These are phyloP conservation scores for Tinospora cordifolia DNA, from an alignment of 164 flowering plant genomes.

Conservation along the genomic window DNA sequence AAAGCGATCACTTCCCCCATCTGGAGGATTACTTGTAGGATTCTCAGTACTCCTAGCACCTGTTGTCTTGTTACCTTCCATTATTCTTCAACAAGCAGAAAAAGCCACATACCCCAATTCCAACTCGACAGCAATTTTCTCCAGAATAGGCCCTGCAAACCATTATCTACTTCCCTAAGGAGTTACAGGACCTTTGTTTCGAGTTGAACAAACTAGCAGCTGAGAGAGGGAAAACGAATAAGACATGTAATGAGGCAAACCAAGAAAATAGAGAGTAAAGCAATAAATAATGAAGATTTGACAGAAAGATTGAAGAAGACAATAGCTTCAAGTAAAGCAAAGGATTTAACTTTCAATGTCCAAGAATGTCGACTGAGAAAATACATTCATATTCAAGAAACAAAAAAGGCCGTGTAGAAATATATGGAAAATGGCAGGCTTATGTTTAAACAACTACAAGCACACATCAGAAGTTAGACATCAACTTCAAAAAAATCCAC, in stretches of 20 bases:
- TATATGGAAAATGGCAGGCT: not conserved
- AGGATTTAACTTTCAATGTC: not conserved
- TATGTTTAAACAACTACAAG: not conserved
- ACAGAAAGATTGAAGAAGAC: not conserved
- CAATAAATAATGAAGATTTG: not conserved
- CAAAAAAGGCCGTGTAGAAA: not conserved
- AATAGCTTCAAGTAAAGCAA: not conserved
- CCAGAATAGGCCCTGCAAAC: conserved; percentile 29
- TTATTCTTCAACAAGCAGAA: conserved; percentile 27
- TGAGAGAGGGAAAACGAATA: not conserved
- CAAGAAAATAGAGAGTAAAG: not conserved
- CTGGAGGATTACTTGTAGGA: conserved; percentile 16
- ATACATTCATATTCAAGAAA: not conserved
- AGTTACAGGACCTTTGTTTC: conserved; percentile 10
- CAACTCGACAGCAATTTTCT: conserved; percentile 26
- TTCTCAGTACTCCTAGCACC: conserved; percentile 17
- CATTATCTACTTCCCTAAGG: conserved; percentile 31
- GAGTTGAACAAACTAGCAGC: conserved; percentile 14
- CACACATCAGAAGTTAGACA: not conserved
- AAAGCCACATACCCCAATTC: conserved; percentile 41
- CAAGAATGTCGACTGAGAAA: not conserved
- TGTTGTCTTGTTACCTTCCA: conserved; percentile 46
- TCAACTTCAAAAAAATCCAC: not conserved
- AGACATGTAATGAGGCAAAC: not conserved
- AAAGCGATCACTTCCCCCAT: conserved; percentile 27